Conservation (phyloP, 176 grass and related monocot species). For the Calamus simplicifolius region DNA sequence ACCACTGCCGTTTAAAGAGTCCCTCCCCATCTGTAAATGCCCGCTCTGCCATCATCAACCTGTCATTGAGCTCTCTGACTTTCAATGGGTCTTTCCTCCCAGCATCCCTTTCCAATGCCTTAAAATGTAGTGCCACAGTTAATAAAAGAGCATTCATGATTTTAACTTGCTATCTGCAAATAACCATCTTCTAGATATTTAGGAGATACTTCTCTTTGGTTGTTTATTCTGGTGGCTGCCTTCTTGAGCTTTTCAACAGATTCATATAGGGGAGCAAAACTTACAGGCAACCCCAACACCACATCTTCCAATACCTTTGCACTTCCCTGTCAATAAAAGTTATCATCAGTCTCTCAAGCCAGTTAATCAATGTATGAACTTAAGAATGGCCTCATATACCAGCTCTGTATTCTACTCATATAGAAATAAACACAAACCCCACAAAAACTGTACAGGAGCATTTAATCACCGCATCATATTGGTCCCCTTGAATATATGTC, state of each 20-base stretch:
- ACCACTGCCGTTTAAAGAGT: constrained; percentile 47
- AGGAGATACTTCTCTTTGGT: constrained; percentile 43
- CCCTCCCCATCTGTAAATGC: constrained; percentile 75
- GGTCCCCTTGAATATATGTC: too few relatives aligned
- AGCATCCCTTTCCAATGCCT: constrained; percentile 43
- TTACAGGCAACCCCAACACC: constrained; percentile 28
- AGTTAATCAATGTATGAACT: too few relatives aligned
- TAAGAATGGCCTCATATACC: too few relatives aligned
- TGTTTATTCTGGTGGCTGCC: constrained; percentile 47
- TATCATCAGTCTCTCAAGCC: too few relatives aligned
- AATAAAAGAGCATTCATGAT: not conserved
- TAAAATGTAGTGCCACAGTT: not conserved
- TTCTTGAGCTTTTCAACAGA: constrained; percentile 43
- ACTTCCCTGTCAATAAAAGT: constrained; percentile 16
- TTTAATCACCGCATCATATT: too few relatives aligned
- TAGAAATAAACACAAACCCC: too few relatives aligned
- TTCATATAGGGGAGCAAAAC: constrained; percentile 57
- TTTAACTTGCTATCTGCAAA: too few relatives aligned
- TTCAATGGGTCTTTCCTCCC: constrained; percentile 47
- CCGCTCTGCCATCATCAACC: constrained; percentile 72
- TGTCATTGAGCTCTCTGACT: constrained; percentile 62
- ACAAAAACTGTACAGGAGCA: too few relatives aligned
- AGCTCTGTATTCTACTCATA: too few relatives aligned
- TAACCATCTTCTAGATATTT: not conserved
- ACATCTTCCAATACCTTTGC: constrained; percentile 39